A percentile compares a stretch with the other conserved stretches of the same genome.
Conservation (phyloP, 768 basidiomycete species). For the Inosperma sp. region DNA sequence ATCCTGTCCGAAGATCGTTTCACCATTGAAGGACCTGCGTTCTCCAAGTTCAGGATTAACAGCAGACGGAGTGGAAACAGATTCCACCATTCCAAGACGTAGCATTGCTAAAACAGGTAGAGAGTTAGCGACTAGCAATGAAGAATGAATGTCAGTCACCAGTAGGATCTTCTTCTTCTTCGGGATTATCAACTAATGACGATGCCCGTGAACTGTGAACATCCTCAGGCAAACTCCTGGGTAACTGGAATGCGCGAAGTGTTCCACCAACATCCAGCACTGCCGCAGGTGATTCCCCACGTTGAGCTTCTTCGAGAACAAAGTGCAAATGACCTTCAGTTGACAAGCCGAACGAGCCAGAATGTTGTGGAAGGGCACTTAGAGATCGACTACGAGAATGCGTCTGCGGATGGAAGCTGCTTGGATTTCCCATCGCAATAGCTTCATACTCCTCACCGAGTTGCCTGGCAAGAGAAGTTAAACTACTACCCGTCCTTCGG, state of each 20-base stretch:
- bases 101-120: conserved; percentile 35
- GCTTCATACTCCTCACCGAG: conserved; percentile 47
- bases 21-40: conserved; percentile 38
- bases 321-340: conserved; percentile 34
- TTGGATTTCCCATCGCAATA: conserved; percentile 31
- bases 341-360: conserved; percentile 14
- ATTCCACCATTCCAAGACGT: conserved; percentile 49
- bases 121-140: neutral
- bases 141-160: conserved; percentile 25
- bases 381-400: conserved; percentile 11
- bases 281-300: neutral
- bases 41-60: conserved; percentile 34
- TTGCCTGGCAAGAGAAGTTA: conserved; percentile 48
- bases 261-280: conserved; percentile 13
- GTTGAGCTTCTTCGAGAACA: conserved; percentile 33
- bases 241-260: conserved; percentile 37
- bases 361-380: neutral
- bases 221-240: conserved; percentile 46
- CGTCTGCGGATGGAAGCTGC: conserved; percentile 28
- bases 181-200: conserved; percentile 32
- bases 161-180: conserved; percentile 40
- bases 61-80: conserved; percentile 47
- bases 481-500: conserved; percentile 39
- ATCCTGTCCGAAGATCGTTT: conserved; percentile 26
- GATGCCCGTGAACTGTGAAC: conserved; percentile 42